Base-by-base conservation (phyloP, 352 stramenopile species). In the Phytophthora meadii region DNA sequence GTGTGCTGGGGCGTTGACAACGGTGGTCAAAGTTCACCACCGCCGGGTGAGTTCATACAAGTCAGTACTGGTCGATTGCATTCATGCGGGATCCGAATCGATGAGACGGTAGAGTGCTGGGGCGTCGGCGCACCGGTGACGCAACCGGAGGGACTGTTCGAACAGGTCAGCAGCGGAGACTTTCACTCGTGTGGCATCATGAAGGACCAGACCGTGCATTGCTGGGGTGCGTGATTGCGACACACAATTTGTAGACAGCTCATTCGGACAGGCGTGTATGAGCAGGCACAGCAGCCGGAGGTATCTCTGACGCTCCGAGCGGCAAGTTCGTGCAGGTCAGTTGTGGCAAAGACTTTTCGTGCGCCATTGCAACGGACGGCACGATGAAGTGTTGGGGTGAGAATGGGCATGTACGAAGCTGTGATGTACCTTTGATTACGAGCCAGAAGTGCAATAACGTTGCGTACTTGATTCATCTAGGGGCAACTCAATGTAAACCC, bases 101-200 rank as follows among this genome's bases (percentile, higher is more conserved):
- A 94, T 45, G 87, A 95, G 74, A 89, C 81, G 6, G 53, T 95
- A 37, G 70, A 82, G 54, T 96, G 88, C 61, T 96, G 88, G 88
- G 88, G 88, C 41, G 53, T 76, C 5, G 78, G 81, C 2, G 78
- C 82, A 0, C 74, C 81, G 1, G 64, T 77, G 19, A 76, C 72
- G 52, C 77, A 65, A 8, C 87, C 87, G 10, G 68, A 74, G 27
- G 88, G 88, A 4, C 64, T 92, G 3, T 96, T 93, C 59, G 78
- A 90, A 34, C 87, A 95, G 65, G 84, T 96, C 65, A 93, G 82
- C 74, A 87, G 79, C 32, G 87, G 87, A 8, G 81, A 91, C 42
- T 93, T 93, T 60, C 86, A 95, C 65, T 81, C 84, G 34, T 95
- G 88, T 32, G 85, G 83, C 6, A 62, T 96, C 22, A 79, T 91